Conservation (phyloP, 1,284 basidiomycete species). For the Phenoliferia sp. region DNA sequence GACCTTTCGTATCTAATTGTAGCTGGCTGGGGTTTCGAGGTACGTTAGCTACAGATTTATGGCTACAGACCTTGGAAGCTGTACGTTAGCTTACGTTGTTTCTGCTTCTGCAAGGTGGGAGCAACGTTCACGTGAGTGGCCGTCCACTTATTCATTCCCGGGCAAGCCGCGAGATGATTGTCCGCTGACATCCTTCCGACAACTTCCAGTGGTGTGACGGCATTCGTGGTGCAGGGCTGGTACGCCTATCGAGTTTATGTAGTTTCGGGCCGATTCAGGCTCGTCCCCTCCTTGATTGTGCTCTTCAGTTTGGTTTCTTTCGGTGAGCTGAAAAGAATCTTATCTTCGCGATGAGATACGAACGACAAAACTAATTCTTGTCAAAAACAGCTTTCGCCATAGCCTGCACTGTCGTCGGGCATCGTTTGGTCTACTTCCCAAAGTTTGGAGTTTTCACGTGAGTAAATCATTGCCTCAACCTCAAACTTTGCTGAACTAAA, state of each 20-base stretch:
- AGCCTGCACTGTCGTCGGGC: neutral
- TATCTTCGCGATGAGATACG: too few relatives aligned
- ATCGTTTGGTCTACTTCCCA: neutral
- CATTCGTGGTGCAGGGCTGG: neutral
- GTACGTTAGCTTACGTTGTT: too few relatives aligned
- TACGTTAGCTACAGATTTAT: too few relatives aligned
- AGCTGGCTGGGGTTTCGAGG: neutral
- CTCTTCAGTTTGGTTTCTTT: neutral
- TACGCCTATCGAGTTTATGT: neutral
- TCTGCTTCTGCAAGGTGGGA: too few relatives aligned
- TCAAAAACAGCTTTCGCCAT: neutral
- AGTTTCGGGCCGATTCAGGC: neutral
- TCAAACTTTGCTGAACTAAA: neutral
- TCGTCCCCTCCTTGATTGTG: neutral
- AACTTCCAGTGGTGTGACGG: neutral
- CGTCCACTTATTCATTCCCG: neutral
- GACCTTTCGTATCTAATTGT: neutral
- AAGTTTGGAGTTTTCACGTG: neutral
- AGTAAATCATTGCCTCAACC: too few relatives aligned
- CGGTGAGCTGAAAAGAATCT: neutral
- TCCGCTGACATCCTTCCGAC: too few relatives aligned
- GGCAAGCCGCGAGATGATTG: too few relatives aligned
- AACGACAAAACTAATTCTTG: too few relatives aligned
- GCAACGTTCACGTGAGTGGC: neutral
- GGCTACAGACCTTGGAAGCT: too few relatives aligned